Conservation (phyloP, 2,329 filamentous ascomycete genomes). For the Fusarium protoensiforme region DNA sequence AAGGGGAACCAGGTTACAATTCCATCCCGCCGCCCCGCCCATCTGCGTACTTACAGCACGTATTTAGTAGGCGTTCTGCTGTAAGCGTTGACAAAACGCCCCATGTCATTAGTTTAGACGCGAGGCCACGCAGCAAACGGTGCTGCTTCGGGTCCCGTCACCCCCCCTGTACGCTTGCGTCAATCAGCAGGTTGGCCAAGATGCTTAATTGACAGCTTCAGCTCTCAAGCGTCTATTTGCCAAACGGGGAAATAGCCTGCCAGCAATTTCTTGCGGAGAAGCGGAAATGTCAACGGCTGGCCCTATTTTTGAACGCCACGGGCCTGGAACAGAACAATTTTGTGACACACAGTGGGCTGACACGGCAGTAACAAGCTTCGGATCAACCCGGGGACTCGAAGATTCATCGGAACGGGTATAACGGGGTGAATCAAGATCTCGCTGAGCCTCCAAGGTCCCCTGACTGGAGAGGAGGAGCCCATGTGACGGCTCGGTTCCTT, state of each 20-base stretch:
- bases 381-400: conserved; percentile 36
- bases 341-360: conserved; percentile 44
- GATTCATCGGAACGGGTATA: conserved; percentile 34
- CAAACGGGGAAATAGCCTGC: neutral
- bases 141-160: neutral
- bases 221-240: neutral
- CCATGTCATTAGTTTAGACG: neutral
- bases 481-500: neutral
- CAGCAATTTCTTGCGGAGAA: conserved; percentile 33
- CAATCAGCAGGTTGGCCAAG: neutral
- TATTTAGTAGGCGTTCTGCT: neutral
- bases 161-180: conserved; percentile 3
- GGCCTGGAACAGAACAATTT: conserved; percentile 19
- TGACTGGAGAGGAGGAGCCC: neutral
- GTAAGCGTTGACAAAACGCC: conserved; percentile 1
- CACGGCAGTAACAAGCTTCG: conserved; percentile 23
- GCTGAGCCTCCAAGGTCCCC: neutral
- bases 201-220: neutral
- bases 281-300: conserved; percentile 37
- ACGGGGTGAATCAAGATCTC: conserved; percentile 10
- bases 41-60: conserved; percentile 1
- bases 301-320: conserved; percentile 22
- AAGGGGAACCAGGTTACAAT: conserved; percentile 4
- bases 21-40: conserved; percentile 8
- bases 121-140: neutral